Evolutionary conservation across 305 asterid species (phyloP), one percentile per base, ranked within the genome.

Genomic region (Solanum hybrid): DNA sequence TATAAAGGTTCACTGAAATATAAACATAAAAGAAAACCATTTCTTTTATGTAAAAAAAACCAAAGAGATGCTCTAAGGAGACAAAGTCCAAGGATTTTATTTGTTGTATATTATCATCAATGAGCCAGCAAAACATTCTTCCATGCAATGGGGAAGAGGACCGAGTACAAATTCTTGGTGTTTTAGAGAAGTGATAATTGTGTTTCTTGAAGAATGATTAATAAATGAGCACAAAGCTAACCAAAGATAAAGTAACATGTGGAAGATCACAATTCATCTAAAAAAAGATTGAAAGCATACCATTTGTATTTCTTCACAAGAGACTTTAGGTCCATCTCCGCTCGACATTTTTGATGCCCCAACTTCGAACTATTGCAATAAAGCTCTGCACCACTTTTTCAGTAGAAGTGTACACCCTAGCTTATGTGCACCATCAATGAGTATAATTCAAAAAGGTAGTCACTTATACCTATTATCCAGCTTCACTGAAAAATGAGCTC

Each of bases 261-360:
- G 61, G 67, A 37, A 90, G 74, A 61, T 71, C 40, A 34, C n/a
- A 89, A 86, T 69, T 86, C 83, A 75, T 46, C 84, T 92, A 64
- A 78, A 80, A 11, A 74, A 74, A 26, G 71, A 87, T 26, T 40
- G 73, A 90, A 83, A 91, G 77, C 98, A 93, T 92, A 97, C 99
- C 95, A 92, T 86, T 76, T 96, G 93, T 92, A 96, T 85, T 92
- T 94, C 97, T 90, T 94, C 92, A 88, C 91, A 90, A 18, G 95
- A 91, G 81, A 95, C 91, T 90, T 94, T 96, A 91, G 94, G 92
- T 86, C 89, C 94, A 90, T 95, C 97, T 92, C 93, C 96, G 34
- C 92, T 91, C 83, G 98, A 94, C 98, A 97, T 95, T 84, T 92
- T 80, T 88, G 28, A 88, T 22, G 84, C 42, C 61, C 81, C 81